Evolutionary conservation across 1,284 basidiomycete genomes (phyloP), one percentile per base, ranked within the genome.

Genomic region (Ganoderma sp.): DNA sequence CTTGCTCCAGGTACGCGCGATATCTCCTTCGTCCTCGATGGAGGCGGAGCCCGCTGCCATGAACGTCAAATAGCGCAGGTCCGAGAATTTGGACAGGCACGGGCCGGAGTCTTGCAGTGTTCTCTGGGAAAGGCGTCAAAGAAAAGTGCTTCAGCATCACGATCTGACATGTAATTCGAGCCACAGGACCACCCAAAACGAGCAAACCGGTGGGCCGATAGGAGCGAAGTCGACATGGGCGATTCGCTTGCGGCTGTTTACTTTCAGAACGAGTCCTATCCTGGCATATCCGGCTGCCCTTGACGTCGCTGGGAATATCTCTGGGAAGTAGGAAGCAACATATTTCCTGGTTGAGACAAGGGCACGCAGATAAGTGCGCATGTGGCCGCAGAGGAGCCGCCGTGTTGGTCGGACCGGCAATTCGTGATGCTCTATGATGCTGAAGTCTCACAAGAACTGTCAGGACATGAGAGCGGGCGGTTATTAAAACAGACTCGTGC

Each of bases 11-110:
- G 69, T 60, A 19, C 70, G 70, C 28, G 78, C 82, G 8, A 84
- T 77, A 56, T 73, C 71, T 2, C 73, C 75, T 66, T 84, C 83
- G 60, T 79, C 70, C 22, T 78, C 76, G 25, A 75, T 61, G 50
- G 72, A 69, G 22, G 67, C 62, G 10, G 72, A 19, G 2, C 77
- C 76, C 1, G 79, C 79, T 7, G 80, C 79, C 77, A 84, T 81
- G 70, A 83, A 80, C 28, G 83, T 84, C 28, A 84, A 73, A 63
- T 82, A 84, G 0, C 78, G 77, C 7, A 84, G 76, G 32, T 74
- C 72, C 1, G 69, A 75, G 66, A 84, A 84, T 1, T 67, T 70
- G 42, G 71, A 68, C 5, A 84, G 70, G 48, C 73, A 69, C 0
- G 76, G 66, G 1, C 73, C 70, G 2, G 76, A 74, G 28, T 69